Percentiles rank a stretch among this genome's conserved stretches.
phyloP scores from a whole-genome alignment of 257 asterid genomes.

The Coffea canephora region DNA sequence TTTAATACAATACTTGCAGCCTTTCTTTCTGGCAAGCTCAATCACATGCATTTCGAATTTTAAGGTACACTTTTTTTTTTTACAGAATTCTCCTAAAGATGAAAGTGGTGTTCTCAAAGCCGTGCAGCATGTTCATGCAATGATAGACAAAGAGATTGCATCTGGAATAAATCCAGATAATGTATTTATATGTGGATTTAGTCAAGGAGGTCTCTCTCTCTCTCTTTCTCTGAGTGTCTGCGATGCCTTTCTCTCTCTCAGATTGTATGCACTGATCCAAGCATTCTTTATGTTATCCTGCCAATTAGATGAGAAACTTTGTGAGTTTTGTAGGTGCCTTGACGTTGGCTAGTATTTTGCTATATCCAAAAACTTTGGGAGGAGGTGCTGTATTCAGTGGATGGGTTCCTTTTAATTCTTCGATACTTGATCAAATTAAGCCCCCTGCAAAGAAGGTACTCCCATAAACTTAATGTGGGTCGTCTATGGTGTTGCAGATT shows the following conservation, averaged over 20 bases:
- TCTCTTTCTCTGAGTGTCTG: not conserved
- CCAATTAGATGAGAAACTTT: not conserved
- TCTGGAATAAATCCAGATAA: conserved; percentile 71
- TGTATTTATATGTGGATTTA: conserved; percentile 85
- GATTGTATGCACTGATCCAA: not conserved
- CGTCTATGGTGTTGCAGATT: not conserved
- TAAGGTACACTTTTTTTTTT: not conserved
- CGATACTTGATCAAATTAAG: conserved; percentile 56
- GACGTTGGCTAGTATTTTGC: conserved; percentile 85
- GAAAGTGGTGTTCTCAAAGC: conserved; percentile 70
- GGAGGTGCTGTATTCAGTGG: conserved; percentile 98
- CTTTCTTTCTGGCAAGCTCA: not conserved
- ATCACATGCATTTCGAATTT: not conserved
- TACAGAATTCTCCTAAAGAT: conserved; percentile 84
- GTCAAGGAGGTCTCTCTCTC: conserved; percentile 76
- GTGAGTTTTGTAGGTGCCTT: conserved; percentile 63
- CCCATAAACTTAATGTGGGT: not conserved
- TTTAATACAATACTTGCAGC: not conserved
- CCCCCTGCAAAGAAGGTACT: conserved; percentile 75
- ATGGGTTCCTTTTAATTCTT: conserved; percentile 85
- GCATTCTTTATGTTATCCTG: conserved; percentile 3
- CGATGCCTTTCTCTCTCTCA: not conserved
- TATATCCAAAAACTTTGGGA: conserved; percentile 85
- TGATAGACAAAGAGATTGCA: conserved; percentile 80
- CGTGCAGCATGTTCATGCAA: conserved; percentile 73